phyloP scores from a whole-genome alignment of 2,329 filamentous ascomycete genomes.

The Diaporthe destruens region DNA sequence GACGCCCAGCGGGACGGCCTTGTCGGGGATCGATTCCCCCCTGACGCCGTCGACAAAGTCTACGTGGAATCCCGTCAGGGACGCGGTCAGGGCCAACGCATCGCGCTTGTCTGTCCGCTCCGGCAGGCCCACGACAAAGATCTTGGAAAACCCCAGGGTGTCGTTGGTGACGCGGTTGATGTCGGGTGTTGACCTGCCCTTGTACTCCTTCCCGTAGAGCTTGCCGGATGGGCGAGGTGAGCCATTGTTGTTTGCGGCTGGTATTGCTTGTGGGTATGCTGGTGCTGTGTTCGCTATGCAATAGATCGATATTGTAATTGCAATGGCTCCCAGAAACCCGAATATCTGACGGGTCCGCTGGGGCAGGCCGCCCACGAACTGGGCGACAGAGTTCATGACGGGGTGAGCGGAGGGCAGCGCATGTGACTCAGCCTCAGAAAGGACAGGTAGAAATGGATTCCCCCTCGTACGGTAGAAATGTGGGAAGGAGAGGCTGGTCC shows the following conservation, averaged over 20 bases:
- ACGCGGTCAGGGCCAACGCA: conserved; percentile 60
- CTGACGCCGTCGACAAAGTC: conserved; percentile 61
- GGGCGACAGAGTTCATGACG: not conserved
- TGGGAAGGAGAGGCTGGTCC: not conserved
- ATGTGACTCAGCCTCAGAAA: not conserved
- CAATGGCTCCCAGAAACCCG: not conserved
- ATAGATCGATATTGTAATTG: conserved; percentile 2
- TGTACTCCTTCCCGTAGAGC: conserved; percentile 41
- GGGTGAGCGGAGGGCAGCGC: too few species aligned
- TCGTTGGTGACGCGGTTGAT: conserved; percentile 46
- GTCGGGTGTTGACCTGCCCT: conserved; percentile 39
- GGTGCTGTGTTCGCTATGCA: conserved; percentile 4
- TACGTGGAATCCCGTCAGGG: conserved; percentile 58
- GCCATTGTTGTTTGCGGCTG: not conserved
- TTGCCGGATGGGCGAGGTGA: not conserved
- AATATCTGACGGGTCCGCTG: conserved; percentile 24
- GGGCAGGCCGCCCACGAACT: not conserved
- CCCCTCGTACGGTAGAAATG: not conserved
- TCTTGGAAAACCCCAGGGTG: conserved; percentile 48
- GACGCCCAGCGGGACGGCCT: conserved; percentile 51
- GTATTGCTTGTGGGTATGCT: not conserved
- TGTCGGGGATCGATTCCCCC: conserved; percentile 54
- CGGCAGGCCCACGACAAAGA: conserved; percentile 64
- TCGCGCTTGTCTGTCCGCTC: conserved; percentile 65
- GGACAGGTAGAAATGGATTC: not conserved